A percentile compares a stretch with the other conserved stretches of the same genome.
These are phyloP conservation scores for Didymella pinodella DNA, from an alignment of 2,329 filamentous ascomycete genomes.

Conservation along the genomic window DNA sequence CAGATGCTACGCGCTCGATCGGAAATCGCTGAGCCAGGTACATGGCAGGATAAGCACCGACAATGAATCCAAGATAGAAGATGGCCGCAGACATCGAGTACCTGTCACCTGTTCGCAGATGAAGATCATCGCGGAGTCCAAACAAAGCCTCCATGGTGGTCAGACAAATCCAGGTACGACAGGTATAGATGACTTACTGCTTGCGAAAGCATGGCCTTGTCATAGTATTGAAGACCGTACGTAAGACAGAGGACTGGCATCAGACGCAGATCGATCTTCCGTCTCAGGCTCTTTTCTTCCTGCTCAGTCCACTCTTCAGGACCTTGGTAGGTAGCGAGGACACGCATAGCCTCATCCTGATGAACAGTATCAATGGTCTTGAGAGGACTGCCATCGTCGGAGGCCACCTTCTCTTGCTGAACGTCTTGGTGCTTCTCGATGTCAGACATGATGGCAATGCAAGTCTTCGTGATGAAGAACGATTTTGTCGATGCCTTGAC, in stretches of 20 bases:
- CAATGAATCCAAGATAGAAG: constrained; percentile 54
- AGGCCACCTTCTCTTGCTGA: constrained; percentile 17
- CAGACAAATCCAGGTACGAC: not conserved
- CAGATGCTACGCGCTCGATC: constrained; percentile 57
- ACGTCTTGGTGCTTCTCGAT: constrained; percentile 25
- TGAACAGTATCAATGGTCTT: constrained; percentile 15
- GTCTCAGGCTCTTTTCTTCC: constrained; percentile 33
- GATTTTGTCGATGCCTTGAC: not conserved
- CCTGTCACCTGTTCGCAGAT: constrained; percentile 29
- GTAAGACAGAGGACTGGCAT: constrained; percentile 35
- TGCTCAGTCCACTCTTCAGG: constrained; percentile 57
- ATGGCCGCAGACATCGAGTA: constrained; percentile 20
- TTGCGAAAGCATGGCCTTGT: constrained; percentile 59
- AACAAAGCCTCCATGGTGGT: not conserved
- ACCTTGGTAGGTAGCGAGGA: constrained; percentile 53
- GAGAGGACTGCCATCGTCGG: constrained; percentile 18
- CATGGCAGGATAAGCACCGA: constrained; percentile 59
- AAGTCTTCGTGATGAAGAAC: constrained; percentile 6
- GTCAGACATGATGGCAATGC: constrained; percentile 21
- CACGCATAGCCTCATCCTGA: constrained; percentile 26
- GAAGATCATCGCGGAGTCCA: constrained; percentile 38
- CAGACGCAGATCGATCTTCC: constrained; percentile 33
- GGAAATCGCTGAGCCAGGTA: constrained; percentile 56
- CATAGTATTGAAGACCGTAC: constrained; percentile 38
- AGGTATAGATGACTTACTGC: constrained; percentile 48